Evolutionary conservation across 768 basidiomycete species (phyloP), one percentile per base, ranked within the genome.

Genomic region (Naganishia vaughanmartiniae): DNA sequence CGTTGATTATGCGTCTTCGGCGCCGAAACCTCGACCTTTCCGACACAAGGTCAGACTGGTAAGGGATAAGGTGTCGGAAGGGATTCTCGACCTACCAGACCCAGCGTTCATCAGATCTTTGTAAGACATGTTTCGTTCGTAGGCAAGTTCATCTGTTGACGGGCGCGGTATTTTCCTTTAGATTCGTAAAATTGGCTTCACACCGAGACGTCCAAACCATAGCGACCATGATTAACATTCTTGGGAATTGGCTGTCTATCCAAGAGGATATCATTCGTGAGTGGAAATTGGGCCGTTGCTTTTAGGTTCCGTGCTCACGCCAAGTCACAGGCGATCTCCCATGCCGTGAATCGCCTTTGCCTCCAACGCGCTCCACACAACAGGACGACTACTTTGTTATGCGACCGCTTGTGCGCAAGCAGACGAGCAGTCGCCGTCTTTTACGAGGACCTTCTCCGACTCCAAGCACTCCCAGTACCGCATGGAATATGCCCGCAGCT

Each of bases 351-450:
- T 21, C 54, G 30, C 28, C 12, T 28, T 31, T 48, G 33, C 30
- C 39, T 2, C 21, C 57, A 28, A 15, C 34, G 28, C 45, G 56
- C 36, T 31, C 56, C 33, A 28, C 21, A 4, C 60, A 26, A 26
- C 60, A 46, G 42, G 60, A 63, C 30, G 68, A 69, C 57, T 69
- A 69, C 33, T 69, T 69, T 31, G 46, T 69, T 36, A 26, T 42
- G 31, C 45, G 56, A 26, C 56, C 56, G 28, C n/a, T 24, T 30
- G 26, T 69, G 21, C 56, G 68, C 31, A 69, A 69, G 19, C 39
- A 30, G 33, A n/a, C 17, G 10, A 63, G 60, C 42, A 45, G 60
- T 19, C 60, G 46, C 9, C 60, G 39, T 9, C 33, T 63, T 2
- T n/a, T 30, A 30, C 60, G 60, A 26, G 60, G 60, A 26, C 60